Conservation (phyloP, 805 yeast species). For the Candida peoriensis region DNA sequence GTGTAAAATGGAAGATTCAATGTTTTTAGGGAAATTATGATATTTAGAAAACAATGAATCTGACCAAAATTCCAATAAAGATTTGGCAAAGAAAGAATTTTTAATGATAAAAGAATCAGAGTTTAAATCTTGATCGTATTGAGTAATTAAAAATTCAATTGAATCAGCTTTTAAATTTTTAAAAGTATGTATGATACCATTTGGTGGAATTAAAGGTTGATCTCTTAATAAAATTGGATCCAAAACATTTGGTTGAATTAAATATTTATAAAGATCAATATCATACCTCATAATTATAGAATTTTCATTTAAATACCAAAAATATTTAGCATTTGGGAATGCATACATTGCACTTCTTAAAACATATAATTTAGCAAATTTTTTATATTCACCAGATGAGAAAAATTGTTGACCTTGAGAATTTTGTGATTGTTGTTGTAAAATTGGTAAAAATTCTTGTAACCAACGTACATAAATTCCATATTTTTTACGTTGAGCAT, state of each 20-base stretch:
- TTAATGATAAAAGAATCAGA: conserved; percentile 67
- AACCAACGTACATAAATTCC: conserved; percentile 83
- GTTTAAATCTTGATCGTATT: conserved; percentile 57
- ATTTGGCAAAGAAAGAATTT: conserved; percentile 59
- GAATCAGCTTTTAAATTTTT: conserved; percentile 49
- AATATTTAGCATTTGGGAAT: conserved; percentile 85
- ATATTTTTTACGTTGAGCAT: conserved; percentile 74
- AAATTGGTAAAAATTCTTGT: conserved; percentile 70
- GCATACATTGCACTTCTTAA: conserved; percentile 90
- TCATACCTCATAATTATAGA: conserved; percentile 70
- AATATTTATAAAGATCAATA: conserved; percentile 52
- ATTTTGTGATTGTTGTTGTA: conserved; percentile 37
- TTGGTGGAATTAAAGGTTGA: conserved; percentile 68
- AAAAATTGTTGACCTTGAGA: no score
- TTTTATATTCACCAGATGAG: conserved; percentile 28
- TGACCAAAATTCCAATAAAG: conserved; percentile 74
- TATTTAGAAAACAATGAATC: conserved; percentile 69
- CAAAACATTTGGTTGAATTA: conserved; percentile 57
- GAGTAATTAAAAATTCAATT: conserved; percentile 62
- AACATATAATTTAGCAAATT: conserved; percentile 61
- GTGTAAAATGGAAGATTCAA: conserved; percentile 75
- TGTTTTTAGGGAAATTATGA: conserved; percentile 49
- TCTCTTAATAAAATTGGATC: conserved; percentile 61
- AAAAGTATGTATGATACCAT: conserved; percentile 65
- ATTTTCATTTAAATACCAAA: conserved; percentile 82